phyloP scores from a whole-genome alignment of 2,329 filamentous ascomycete species.

The Diaporthe ilicicola region DNA sequence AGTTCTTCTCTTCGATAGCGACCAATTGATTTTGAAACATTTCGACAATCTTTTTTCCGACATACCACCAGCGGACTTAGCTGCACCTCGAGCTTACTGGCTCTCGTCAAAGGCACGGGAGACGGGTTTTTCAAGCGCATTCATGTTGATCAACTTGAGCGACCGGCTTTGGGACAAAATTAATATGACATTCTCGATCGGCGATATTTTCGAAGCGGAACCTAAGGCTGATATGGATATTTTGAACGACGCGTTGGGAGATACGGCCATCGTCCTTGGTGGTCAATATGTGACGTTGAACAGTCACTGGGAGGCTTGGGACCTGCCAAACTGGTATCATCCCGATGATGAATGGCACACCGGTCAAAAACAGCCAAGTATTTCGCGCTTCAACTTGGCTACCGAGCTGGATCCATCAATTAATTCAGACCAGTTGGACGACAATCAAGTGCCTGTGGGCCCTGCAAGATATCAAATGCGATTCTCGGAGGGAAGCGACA shows the following conservation, averaged over 20 bases:
- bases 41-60: conserved; percentile 10
- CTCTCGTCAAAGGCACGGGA: background rate
- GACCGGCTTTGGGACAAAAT: conserved; percentile 12
- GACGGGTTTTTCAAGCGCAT: background rate
- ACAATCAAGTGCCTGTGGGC: background rate
- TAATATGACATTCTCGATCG: background rate
- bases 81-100: conserved; percentile 12
- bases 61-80: background rate
- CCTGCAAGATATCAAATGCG: no score
- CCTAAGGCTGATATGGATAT: conserved; percentile 1
- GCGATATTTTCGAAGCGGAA: background rate
- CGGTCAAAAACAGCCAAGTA: background rate
- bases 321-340: background rate
- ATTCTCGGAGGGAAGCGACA: background rate
- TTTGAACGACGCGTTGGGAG: background rate
- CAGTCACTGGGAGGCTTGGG: conserved; percentile 21
- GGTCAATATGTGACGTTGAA: conserved; percentile 16
- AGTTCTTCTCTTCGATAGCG: background rate
- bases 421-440: no score
- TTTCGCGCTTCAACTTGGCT: background rate
- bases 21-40: conserved; percentile 5
- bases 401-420: background rate
- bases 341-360: background rate
- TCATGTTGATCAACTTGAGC: conserved; percentile 23
- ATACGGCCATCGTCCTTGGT: conserved; percentile 1